Percentiles rank a stretch among this genome's conserved stretches.
Conservation (phyloP, 2,329 filamentous ascomycete genomes). For the Phaeoacremonium minimum region DNA sequence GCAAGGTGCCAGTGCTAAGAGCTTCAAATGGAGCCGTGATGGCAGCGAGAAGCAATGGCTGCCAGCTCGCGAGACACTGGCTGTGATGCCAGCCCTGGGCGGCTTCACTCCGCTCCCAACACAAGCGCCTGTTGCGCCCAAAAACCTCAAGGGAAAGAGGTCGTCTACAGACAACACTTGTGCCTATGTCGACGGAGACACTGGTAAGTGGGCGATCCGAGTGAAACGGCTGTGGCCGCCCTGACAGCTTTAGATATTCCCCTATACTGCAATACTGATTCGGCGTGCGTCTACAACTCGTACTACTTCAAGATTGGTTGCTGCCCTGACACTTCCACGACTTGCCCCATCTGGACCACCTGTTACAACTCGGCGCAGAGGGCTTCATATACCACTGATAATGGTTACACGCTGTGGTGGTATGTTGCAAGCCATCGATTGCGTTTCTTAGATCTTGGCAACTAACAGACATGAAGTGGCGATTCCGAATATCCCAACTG, state of each 20-base stretch:
- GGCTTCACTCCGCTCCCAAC: constrained; percentile 6
- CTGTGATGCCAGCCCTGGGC: constrained; percentile 5
- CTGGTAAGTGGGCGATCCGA: constrained; percentile 14
- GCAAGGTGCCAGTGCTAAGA: not conserved
- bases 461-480: constrained; percentile 15
- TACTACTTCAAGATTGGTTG: constrained; percentile 21
- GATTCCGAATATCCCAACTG: constrained; percentile 18
- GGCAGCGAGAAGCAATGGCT: constrained; percentile 1
- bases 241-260: constrained; percentile 8
- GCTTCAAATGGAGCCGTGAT: constrained; percentile 7
- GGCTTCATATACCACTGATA: constrained; percentile 13
- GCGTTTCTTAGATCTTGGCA: not conserved
- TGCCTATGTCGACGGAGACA: constrained; percentile 21
- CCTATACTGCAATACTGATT: constrained; percentile 19
- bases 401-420: constrained; percentile 24
- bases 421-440: constrained; percentile 13
- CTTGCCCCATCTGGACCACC: constrained; percentile 17
- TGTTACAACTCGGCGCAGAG: constrained; percentile 20
- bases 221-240: not conserved
- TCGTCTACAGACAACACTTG: constrained; percentile 21
- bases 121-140: constrained; percentile 2
- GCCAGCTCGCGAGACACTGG: constrained; percentile 6
- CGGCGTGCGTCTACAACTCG: constrained; percentile 22
- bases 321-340: constrained; percentile 18
- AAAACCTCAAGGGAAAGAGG: constrained; percentile 12